Conservation (phyloP, 805 yeast genomes). For the Scheffersomyces lignosus region DNA sequence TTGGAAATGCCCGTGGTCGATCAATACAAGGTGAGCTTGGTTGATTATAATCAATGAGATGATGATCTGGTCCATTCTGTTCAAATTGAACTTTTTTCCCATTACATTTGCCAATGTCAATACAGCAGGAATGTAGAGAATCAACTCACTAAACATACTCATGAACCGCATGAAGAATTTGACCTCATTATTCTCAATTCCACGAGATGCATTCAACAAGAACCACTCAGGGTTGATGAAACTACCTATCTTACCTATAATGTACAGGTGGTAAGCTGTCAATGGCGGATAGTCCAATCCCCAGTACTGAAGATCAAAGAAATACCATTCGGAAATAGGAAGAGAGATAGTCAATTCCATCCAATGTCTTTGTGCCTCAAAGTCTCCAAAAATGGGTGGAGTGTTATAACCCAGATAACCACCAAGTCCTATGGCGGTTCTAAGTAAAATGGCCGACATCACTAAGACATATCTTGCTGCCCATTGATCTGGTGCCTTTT, state of each 20-base stretch:
- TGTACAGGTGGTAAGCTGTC: conserved; percentile 89
- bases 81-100: conserved; percentile 55
- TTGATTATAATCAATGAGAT: conserved; percentile 76
- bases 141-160: conserved; percentile 70
- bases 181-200: conserved; percentile 63
- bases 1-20: conserved; percentile 98
- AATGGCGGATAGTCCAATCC: conserved; percentile 97
- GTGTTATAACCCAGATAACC: conserved; percentile 71
- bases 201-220: conserved; percentile 68
- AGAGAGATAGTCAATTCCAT: conserved; percentile 82
- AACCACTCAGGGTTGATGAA: conserved; percentile 74
- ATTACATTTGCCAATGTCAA: conserved; percentile 68
- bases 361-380: conserved; percentile 99
- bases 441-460: conserved; percentile 68
- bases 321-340: conserved; percentile 82
- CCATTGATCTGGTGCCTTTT: conserved; percentile 87
- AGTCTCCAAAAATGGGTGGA: conserved; percentile 90
- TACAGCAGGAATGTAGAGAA: conserved; percentile 79
- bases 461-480: conserved; percentile 77
- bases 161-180: conserved; percentile 86
- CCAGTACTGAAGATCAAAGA: conserved; percentile 89
- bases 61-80: conserved; percentile 73
- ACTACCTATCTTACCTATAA: conserved; percentile 72
- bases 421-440: conserved; percentile 88
- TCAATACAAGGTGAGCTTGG: conserved; percentile 78